Evolutionary conservation across 306 rosid genomes (phyloP).

Genomic region (Cercis canadensis): DNA sequence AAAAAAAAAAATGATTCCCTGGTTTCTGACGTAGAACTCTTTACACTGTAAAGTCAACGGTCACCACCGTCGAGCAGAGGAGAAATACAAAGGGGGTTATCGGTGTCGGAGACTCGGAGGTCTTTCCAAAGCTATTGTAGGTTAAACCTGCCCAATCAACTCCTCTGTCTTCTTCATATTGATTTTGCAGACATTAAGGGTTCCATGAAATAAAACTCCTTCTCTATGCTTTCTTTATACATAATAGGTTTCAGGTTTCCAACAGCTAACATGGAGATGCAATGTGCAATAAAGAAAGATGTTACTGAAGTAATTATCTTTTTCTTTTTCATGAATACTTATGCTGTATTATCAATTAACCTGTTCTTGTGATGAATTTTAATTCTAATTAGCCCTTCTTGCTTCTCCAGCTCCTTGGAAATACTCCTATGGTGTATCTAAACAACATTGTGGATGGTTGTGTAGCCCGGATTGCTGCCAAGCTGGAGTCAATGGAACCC

Average conservation of each 20-base stretch:
- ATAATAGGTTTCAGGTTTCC: neutral
- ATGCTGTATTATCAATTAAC: neutral
- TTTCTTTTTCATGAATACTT: neutral
- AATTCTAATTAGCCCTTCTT: neutral
- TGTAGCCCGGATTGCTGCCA: constrained; percentile 70
- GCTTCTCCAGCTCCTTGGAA: constrained; percentile 66
- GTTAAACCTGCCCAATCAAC: too few relatives aligned
- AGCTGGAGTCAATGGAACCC: constrained; percentile 78
- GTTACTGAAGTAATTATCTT: constrained; percentile 59
- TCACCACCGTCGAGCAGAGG: too few relatives aligned
- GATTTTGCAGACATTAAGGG: too few relatives aligned
- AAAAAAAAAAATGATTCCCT: too few relatives aligned
- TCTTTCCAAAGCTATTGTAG: too few relatives aligned
- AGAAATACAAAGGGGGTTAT: too few relatives aligned
- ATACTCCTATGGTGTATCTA: constrained; percentile 74
- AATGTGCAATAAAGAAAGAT: constrained; percentile 60
- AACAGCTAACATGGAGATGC: constrained; percentile 48
- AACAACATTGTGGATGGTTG: constrained; percentile 74
- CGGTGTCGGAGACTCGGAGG: too few relatives aligned
- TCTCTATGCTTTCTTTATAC: too few relatives aligned
- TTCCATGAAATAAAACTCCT: too few relatives aligned
- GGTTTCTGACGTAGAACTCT: too few relatives aligned
- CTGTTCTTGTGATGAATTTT: neutral
- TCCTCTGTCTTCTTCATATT: too few relatives aligned
- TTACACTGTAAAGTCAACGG: too few relatives aligned